Conservation (phyloP, 129 eudicot species). For the carrot (Daucus carota) region DNA sequence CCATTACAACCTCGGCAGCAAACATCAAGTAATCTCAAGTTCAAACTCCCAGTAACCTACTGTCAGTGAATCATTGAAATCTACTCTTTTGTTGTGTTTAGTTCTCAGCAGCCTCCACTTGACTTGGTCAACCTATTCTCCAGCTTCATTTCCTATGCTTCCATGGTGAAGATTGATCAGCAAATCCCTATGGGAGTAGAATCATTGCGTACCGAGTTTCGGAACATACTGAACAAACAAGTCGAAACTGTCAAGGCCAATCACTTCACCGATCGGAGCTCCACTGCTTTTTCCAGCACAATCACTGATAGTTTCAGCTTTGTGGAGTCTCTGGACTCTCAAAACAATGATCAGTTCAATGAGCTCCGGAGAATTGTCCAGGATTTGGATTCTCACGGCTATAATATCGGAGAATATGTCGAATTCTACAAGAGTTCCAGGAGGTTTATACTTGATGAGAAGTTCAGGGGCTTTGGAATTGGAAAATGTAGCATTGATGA, state of each 20-base stretch:
- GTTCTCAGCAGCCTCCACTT: not conserved
- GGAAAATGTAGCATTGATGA: slow-evolving; percentile 16
- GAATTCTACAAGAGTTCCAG: slow-evolving; percentile 8
- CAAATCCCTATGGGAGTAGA: not conserved
- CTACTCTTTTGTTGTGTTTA: not conserved
- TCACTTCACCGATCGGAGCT: not conserved
- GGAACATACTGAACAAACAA: not conserved
- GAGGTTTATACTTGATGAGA: not conserved
- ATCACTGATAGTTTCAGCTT: slow-evolving; percentile 17
- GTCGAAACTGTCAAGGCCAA: not conserved
- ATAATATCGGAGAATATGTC: slow-evolving; percentile 10
- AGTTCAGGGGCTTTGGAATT: not conserved
- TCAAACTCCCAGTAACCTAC: not conserved
- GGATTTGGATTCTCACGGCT: slow-evolving; percentile 13
- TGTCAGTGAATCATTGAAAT: not conserved
- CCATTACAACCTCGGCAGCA: not conserved
- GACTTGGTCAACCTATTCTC: not conserved
- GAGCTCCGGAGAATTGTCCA: slow-evolving; percentile 16
- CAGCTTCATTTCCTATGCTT: not conserved
- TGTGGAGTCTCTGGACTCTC: not conserved
- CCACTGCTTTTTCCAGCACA: slow-evolving; percentile 10
- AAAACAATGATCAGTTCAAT: not conserved
- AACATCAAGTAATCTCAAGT: not conserved
- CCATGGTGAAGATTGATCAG: not conserved
- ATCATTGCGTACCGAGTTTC: not conserved